Base-by-base conservation (phyloP, 768 basidiomycete genomes). In the Serendipita sp. region DNA sequence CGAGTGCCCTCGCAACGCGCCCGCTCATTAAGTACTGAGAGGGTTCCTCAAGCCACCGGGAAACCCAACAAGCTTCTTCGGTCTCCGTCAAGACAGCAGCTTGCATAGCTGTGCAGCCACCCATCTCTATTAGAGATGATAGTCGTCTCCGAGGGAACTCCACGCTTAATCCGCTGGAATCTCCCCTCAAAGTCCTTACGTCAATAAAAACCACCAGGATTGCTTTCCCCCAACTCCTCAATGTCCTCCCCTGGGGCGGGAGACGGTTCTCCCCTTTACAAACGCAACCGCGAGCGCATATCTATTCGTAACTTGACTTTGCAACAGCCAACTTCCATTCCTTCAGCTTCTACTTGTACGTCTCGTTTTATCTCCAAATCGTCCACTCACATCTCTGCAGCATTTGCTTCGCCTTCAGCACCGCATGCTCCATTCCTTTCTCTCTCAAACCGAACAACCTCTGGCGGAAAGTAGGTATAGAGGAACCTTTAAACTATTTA, bases 201-300 rank as follows among this genome's bases (percentile, higher is more conserved):
- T 60, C 56, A 38, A 60, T 60, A 28, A 52, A 41, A 18, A n/a
- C 35, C 30, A 60, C 56, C 10, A 36, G 16, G 56, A 28, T 35
- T 60, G 16, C 56, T 30, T 8, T 60, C 56, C 30, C 3, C 56
- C 18, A 60, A 36, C 11, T 35, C 56, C 28, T 60, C 56, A 32
- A 60, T 60, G 56, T 60, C 56, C 56, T 60, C 56, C 56, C 36
- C 56, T n/a, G 35, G 56, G 56, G 32, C 56, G 56, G 56, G 56
- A 28, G 30, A 38, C 35, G 56, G 35, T 60, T 11, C 56, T 35
- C 56, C 4, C 56, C 16, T 60, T 32, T 32, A 34, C 56, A 60
- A 18, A 10, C 56, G 56, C 56, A 60, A 60, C n/a, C 56, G 56
- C 56, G 56, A 60, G 28, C 56, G 56, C 56, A 60, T 60, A 23